Evolutionary conservation across 2,329 filamentous ascomycete genomes (phyloP), one percentile per base, ranked within the genome.

Genomic region (Hymenoscyphus occultus): DNA sequence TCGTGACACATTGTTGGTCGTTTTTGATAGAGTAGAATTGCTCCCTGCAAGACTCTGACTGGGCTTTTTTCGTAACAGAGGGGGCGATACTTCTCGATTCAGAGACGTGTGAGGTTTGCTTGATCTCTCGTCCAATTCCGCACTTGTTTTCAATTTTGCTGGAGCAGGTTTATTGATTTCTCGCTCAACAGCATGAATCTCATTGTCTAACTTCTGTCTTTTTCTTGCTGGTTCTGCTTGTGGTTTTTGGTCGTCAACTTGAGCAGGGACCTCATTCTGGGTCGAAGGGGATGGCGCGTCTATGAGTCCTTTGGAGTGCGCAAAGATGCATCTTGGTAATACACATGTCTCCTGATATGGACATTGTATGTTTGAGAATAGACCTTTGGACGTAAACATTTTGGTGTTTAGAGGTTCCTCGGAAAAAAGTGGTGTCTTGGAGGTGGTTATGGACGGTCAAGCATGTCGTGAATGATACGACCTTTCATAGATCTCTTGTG

Each of bases 351-450:
- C 68, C 59, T 69, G 65, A 60, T 74, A 68, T 42, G 75, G 75
- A 63, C 75, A 76, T 16, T 62, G 42, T 19, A 74, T 66, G 48
- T 69, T 64, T 9, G 74, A 74, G 45, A 76, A 76, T 13, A 75
- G 64, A 5, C 70, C 71, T 60, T 73, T 76, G 12, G 74, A 65
- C 13, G 70, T 70, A 65, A 76, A 76, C 75, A 76, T 76, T 74
- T 74, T 75, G 64, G 78, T 77, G 14, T 74, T 75, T 62, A 78
- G 71, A 4, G 5, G 1, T 2, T 31, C 6, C 10, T 14, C 54
- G 54, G 28, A 3, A 1, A 1, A 19, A 4, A 22, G 45, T 51
- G 22, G 45, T 51, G 19, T 22, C 45, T 22, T 6, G 22, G 19
- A 51, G n/a, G n/a, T 7, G 2, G 19, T 22, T 22, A 12, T 45